Evolutionary conservation across 768 basidiomycete genomes (phyloP), one percentile per base, ranked within the genome.

Genomic region (Mycena venus): DNA sequence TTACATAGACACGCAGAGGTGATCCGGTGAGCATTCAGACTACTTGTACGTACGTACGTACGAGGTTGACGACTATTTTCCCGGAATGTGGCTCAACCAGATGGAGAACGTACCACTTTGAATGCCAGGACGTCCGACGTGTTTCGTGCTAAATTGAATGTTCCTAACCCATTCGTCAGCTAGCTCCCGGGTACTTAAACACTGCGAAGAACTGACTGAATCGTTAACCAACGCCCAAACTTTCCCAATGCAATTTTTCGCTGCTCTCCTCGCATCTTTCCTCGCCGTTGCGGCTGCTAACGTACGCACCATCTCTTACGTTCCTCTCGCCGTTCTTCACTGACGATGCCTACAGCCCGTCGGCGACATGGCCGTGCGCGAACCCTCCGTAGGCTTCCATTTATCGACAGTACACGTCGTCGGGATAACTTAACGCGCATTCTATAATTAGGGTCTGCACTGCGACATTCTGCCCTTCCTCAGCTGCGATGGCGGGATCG

Each of bases 221-320:
- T 25, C 9, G 2, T 38, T 12, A 23, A 14, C 12, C 12, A 60
- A 36, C 56, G 4, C 27, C 38, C 38, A 25, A 36, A 34, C n/a
- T 29, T 55, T 42, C 53, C 21, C 64, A 51, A 72, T 72, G 71
- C 36, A 72, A 1, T 51, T 72, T 34, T 44, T 72, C 23, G 25
- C 32, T 38, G 49, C 55, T 49, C 42, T 72, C 42, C 25, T 72
- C 12, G 62, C 63, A 0, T 72, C 71, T 0, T 53, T 72, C 64
- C 1, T 72, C 34, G 63, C 71, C 63, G 55, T 72, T 40, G 63
- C 56, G 32, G 64, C 36, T 51, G 71, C 71, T 7, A 72, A 66
- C 27, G 71, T 72, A 32, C 7, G 70, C 8, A 36, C 42, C 29
- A 31, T 29, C 5, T 58, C 12, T 29, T 23, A 19, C 25, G 3